Conservation (phyloP, 1,284 basidiomycete genomes). For the Ceraceosorus bombacis region DNA sequence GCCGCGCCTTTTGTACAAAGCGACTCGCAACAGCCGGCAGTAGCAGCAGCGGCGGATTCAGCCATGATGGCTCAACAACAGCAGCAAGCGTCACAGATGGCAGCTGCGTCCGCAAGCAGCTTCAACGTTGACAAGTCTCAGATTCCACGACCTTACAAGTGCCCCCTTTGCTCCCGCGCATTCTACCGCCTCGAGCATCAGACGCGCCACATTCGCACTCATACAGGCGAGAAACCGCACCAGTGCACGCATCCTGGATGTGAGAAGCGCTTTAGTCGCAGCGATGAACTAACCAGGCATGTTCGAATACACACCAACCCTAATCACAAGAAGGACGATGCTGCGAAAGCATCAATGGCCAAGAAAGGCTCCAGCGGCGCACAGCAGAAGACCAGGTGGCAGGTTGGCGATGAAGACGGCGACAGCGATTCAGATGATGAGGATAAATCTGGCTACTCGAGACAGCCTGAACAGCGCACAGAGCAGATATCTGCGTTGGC, state of each 20-base stretch:
- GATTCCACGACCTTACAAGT: constrained; percentile 47
- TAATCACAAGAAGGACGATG: constrained; percentile 31
- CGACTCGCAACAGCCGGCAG: too few relatives aligned
- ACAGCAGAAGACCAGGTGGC: constrained; percentile 12
- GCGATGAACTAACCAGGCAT: constrained; percentile 93
- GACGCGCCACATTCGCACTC: constrained; percentile 95
- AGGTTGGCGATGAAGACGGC: constrained; percentile 22
- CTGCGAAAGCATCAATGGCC: not conserved
- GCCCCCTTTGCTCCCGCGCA: constrained; percentile 44
- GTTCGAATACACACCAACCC: constrained; percentile 74
- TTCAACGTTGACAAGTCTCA: constrained; percentile 40
- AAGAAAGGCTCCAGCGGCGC: not conserved
- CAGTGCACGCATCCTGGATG: constrained; percentile 86
- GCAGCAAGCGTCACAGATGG: not conserved
- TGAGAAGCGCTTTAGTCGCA: constrained; percentile 94
- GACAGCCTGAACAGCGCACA: constrained; percentile 13
- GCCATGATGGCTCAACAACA: too few relatives aligned
- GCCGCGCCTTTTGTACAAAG: too few relatives aligned
- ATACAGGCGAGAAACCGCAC: constrained; percentile 97
- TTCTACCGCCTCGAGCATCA: constrained; percentile 52
- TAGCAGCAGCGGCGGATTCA: too few relatives aligned
- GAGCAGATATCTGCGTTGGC: constrained; percentile 46
- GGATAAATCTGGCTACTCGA: constrained; percentile 4
- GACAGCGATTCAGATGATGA: constrained; percentile 35
- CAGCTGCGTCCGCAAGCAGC: not conserved